Conservation (phyloP, 768 basidiomycete species). For the Naganishia friedmannii region DNA sequence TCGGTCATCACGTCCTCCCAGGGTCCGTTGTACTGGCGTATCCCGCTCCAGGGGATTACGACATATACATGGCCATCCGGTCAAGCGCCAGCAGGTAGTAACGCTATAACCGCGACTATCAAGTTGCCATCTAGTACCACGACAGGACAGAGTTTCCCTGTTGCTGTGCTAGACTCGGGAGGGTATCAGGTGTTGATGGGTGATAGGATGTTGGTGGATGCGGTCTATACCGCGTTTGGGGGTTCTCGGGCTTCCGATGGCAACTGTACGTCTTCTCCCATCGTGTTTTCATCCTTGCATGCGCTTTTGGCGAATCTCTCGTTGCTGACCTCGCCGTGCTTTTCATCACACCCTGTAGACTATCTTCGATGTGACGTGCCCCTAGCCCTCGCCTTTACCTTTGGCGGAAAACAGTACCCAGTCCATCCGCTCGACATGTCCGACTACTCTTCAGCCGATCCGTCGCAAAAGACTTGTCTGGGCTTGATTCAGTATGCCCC, state of each 20-base stretch:
- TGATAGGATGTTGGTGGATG: slow-evolving; percentile 38
- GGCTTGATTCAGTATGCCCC: slow-evolving; percentile 48
- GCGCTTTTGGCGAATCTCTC: neutral
- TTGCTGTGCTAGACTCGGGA: slow-evolving; percentile 50
- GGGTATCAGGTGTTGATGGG: slow-evolving; percentile 48
- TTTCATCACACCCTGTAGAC: slow-evolving; percentile 29
- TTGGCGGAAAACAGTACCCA: slow-evolving; percentile 39
- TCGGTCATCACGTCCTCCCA: slow-evolving; percentile 40
- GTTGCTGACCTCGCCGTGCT: neutral
- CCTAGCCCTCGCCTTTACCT: slow-evolving; percentile 44
- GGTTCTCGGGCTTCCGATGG: slow-evolving; percentile 44
- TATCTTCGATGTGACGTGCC: slow-evolving; percentile 48
- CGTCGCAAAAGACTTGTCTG: slow-evolving; percentile 44
- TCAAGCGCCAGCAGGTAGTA: slow-evolving; percentile 5
- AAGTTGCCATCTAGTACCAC: slow-evolving; percentile 29
- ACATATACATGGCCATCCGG: slow-evolving; percentile 15
- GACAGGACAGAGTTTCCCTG: slow-evolving; percentile 34
- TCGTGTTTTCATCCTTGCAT: neutral
- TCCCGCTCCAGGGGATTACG: slow-evolving; percentile 40
- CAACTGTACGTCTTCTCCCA: slow-evolving; percentile 38
- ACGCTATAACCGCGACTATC: neutral
- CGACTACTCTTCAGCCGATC: slow-evolving; percentile 41
- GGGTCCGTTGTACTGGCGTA: slow-evolving; percentile 43
- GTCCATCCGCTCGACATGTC: slow-evolving; percentile 50
- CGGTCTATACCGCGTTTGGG: slow-evolving; percentile 42